Conservation (phyloP, 2,329 filamentous ascomycete genomes). For the Hypoxylon sp. region DNA sequence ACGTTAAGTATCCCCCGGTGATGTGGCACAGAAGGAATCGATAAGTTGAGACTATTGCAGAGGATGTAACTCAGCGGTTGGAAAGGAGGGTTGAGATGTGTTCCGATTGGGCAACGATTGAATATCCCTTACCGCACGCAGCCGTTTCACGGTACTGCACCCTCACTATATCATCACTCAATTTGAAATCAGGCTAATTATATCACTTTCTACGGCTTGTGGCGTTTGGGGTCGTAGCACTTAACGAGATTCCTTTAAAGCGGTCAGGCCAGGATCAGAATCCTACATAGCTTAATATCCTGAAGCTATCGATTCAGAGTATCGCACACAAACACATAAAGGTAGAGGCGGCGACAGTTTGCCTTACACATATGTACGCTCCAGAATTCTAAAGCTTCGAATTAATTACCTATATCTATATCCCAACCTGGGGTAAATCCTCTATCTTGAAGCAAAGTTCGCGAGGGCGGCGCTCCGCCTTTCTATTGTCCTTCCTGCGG, state of each 20-base stretch:
- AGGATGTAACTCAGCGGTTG: conserved; percentile 12
- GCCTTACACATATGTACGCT: neutral
- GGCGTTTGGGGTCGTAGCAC: neutral
- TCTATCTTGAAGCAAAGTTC: conserved; percentile 28
- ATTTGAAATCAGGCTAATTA: conserved; percentile 28
- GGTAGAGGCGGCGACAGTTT: too few relatives aligned
- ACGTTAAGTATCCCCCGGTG: conserved; percentile 11
- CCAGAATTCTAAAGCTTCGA: neutral
- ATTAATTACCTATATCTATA: conserved; percentile 25
- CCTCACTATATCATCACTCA: conserved; percentile 18
- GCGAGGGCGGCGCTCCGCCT: conserved; percentile 10
- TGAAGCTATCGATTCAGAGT: neutral
- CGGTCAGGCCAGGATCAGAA: neutral
- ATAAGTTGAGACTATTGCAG: neutral
- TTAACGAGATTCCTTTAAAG: neutral
- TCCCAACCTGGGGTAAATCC: conserved; percentile 34
- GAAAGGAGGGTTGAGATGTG: conserved; percentile 20
- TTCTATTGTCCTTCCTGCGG: neutral
- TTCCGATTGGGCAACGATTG: conserved; percentile 27
- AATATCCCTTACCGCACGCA: conserved; percentile 12
- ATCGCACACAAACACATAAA: neutral
- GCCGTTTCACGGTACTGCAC: conserved; percentile 20
- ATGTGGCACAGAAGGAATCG: conserved; percentile 1
- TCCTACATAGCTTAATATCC: neutral
- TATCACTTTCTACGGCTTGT: conserved; percentile 6